A percentile compares a stretch with the other conserved stretches of the same genome.
Conservation (phyloP, 108 stramenopile species). For the Poteriospumella lacustris region DNA sequence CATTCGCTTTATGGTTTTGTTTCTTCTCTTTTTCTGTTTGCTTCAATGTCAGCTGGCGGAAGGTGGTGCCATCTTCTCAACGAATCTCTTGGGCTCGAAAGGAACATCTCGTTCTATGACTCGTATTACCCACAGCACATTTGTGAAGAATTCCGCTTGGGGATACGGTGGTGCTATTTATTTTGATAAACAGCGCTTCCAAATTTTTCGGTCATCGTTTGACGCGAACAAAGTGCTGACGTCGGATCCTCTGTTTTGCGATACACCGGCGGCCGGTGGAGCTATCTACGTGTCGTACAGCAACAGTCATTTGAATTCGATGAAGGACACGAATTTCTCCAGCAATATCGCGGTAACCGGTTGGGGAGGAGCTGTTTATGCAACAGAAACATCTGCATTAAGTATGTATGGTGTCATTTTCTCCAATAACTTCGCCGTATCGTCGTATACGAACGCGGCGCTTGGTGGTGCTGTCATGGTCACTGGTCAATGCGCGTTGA, state of each 20-base stretch:
- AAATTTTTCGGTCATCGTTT: not conserved
- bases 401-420: not conserved
- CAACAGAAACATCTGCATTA: not conserved
- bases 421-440: constrained; percentile 13
- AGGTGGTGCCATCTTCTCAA: constrained; percentile 14
- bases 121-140: not conserved
- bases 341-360: not conserved
- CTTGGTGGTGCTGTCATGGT: constrained; percentile 13
- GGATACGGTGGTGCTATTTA: constrained; percentile 9
- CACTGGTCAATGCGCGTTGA: not conserved
- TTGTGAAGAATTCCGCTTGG: not conserved
- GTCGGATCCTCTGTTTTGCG: not conserved
- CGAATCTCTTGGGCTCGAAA: not conserved
- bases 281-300: not conserved
- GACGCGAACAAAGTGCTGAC: not conserved
- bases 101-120: too few relatives aligned
- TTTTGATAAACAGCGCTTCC: not conserved
- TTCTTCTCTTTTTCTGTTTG: not conserved
- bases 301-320: not conserved
- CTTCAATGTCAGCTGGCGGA: not conserved
- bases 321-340: not conserved
- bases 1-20: not conserved
- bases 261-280: not conserved
- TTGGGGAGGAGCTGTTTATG: constrained; percentile 25
- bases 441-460: constrained; percentile 3